A percentile compares a stretch with the other conserved stretches of the same genome.
phyloP scores from a whole-genome alignment of 2,329 filamentous ascomycete species.

The Aspergillus novofumigatus region DNA sequence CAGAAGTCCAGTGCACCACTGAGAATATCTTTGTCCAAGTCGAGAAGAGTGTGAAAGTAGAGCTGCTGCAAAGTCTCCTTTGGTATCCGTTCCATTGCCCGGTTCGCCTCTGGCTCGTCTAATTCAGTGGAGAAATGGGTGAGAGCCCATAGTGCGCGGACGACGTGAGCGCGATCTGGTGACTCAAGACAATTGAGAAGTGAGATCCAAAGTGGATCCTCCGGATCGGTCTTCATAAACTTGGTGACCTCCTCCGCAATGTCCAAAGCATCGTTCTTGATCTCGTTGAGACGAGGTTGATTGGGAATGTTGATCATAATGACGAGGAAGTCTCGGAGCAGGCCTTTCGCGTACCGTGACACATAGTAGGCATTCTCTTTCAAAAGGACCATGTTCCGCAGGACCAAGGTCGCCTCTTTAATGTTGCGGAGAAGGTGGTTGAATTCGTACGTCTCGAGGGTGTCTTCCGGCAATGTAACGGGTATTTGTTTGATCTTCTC shows the following conservation, averaged over 20 bases:
- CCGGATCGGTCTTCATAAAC: slow-evolving; percentile 66
- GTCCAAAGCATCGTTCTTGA: slow-evolving; percentile 88
- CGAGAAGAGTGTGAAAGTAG: slow-evolving; percentile 38
- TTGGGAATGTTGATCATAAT: slow-evolving; percentile 75
- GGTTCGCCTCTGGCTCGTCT: slow-evolving; percentile 66
- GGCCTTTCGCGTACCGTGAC: slow-evolving; percentile 59
- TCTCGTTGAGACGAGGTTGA: slow-evolving; percentile 66
- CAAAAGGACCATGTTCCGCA: slow-evolving; percentile 94
- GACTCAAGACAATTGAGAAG: slow-evolving; percentile 57
- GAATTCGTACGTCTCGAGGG: slow-evolving; percentile 67
- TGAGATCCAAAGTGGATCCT: slow-evolving; percentile 75
- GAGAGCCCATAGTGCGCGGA: slow-evolving; percentile 75
- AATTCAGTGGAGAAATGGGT: slow-evolving; percentile 85
- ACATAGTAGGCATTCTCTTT: slow-evolving; percentile 83
- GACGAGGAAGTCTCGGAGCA: slow-evolving; percentile 76
- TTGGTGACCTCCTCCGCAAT: slow-evolving; percentile 87
- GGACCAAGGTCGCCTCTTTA: slow-evolving; percentile 79
- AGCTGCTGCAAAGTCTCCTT: slow-evolving; percentile 55
- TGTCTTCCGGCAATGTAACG: slow-evolving; percentile 58
- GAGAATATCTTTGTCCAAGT: slow-evolving; percentile 79
- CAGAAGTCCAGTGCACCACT: slow-evolving; percentile 89
- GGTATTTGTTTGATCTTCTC: slow-evolving; percentile 64
- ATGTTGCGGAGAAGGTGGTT: slow-evolving; percentile 69
- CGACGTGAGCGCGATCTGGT: slow-evolving; percentile 74
- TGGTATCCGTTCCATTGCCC: slow-evolving; percentile 63